Base-by-base conservation (phyloP, 176 grass and related monocot genomes). In the Aegilops speltoides region DNA sequence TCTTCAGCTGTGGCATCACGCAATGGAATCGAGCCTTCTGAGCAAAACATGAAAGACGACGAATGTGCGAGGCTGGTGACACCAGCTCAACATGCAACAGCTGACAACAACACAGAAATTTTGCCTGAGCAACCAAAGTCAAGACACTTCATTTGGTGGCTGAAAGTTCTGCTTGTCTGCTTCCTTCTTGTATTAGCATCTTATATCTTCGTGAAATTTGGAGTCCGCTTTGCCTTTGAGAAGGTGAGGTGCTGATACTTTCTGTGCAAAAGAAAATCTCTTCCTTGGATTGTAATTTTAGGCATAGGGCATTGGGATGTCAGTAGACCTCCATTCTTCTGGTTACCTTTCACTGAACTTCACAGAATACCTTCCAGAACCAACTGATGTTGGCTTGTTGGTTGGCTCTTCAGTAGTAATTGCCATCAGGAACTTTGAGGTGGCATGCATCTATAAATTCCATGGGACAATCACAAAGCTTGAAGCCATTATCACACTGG, bases 201-300 rank as follows among this genome's bases (percentile, higher is more conserved):
- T 81, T 99, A 76, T 38, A 15, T 88, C 43, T 89, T 91, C 14
- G 62, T 94, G 28, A 93, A 96, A 89, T 99, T 91, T 92, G 97
- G 97, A 82, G 43, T 96, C 22, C 92, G 90, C 71, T 91, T 99
- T 89, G 85, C 89, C 41, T 99, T 99, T 80, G 83, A 99, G 83
- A 99, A 96, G 94, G 97, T 98, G 28, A 54, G 81, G 41, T 1
- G 0, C 25, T 20, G 9, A 10, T 48, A 69, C 45, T 71, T 38
- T 19, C 72, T 41, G 68, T n/a, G n/a, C 16, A 22, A 64, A 76
- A 29, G 16, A 1, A 54, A 54, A 54, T 54, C 50, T 54, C 50
- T 54, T 19, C 0, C 46, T 48, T 3, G 17, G 43, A 59, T 0
- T 2, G 15, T n/a, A 50, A 76, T 79, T 15, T 65, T 67, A 12